Base-by-base conservation (phyloP, 2,329 filamentous ascomycete species). In the Leptoxyphium fumago region DNA sequence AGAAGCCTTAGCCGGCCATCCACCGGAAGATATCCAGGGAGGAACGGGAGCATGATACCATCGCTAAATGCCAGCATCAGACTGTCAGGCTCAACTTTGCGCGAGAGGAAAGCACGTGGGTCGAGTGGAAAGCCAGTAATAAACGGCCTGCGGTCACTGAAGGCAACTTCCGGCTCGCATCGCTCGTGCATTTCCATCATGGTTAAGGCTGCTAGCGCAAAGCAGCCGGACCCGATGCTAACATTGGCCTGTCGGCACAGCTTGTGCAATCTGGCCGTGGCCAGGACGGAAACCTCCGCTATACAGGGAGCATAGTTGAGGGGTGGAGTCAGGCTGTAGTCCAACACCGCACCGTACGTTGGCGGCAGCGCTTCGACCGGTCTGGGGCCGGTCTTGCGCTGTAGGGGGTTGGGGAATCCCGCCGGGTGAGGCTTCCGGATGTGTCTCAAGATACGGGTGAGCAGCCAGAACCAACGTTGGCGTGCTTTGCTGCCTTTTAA, bases 61-160 rank as follows among this genome's bases (percentile, higher is more conserved):
- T 69, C 66, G 50, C 58, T 61, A 53, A 71, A 71, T 5, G 66
- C 62, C 2, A 71, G 55, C 67, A 70, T 70, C 45, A 67, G 64
- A 26, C 60, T 64, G 29, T 70, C 63, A 1, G 66, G 56, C 1
- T 59, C 54, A 9, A 42, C 14, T 10, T 42, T 10, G 5, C 10
- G 11, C 10, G 21, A 29, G 18, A 42, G 26, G 28, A 65, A 65
- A 1, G 64, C 58, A 7, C 67, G 64, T 1, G 68, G 68, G 45
- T 70, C 69, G 13, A 70, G 55, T 0, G 68, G 67, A 43, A 70
- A 71, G 10, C 64, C 65, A 2, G 63, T 65, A 21, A 63, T 62
- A 54, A 70, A 69, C 7, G 64, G 59, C 14, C 52, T 54, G 15
- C 59, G 59, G n/a, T 61, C 40, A 9, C 48, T 15, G 17, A 55